phyloP scores from a whole-genome alignment of 2,329 filamentous ascomycete genomes.

The Arthrobotrys conoides region DNA sequence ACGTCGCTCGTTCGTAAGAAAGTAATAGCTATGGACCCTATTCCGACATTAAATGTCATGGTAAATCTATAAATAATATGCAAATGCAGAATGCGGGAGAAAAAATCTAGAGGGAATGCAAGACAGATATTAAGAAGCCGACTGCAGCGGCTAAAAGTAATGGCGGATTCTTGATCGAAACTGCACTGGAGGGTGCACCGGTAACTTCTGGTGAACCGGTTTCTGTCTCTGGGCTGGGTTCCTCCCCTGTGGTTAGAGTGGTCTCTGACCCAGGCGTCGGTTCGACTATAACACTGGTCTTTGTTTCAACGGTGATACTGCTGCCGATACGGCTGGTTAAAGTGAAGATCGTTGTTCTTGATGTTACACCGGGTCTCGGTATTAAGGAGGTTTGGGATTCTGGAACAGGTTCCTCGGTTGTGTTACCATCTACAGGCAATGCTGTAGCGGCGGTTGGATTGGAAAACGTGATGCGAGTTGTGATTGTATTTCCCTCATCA shows the following conservation, averaged over 20 bases:
- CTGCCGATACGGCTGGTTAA: conserved; percentile 37
- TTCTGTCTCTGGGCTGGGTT: conserved; percentile 6
- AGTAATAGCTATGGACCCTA: not conserved
- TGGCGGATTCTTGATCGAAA: not conserved
- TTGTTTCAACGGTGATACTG: conserved; percentile 26
- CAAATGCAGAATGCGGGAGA: not conserved
- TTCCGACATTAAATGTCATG: too few relatives aligned
- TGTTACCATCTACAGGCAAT: not conserved
- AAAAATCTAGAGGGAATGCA: not conserved
- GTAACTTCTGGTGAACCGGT: not conserved
- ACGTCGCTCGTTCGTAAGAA: not conserved
- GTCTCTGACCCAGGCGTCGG: not conserved
- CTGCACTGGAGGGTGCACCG: conserved; percentile 6
- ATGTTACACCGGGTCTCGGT: conserved; percentile 1
- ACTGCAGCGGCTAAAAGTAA: not conserved
- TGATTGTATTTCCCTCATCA: conserved; percentile 36
- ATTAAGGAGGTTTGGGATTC: not conserved
- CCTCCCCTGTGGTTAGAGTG: not conserved
- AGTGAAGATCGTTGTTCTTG: conserved; percentile 41
- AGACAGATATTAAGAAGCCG: not conserved
- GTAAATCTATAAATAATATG: not conserved
- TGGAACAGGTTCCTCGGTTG: conserved; percentile 1
- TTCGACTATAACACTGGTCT: conserved; percentile 27
- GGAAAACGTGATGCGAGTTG: conserved; percentile 40
- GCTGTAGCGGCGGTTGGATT: conserved; percentile 15